Evolutionary conservation across 2,329 filamentous ascomycete species (phyloP), one percentile per base, ranked within the genome.

Genomic region (Elsinoe batatas): DNA sequence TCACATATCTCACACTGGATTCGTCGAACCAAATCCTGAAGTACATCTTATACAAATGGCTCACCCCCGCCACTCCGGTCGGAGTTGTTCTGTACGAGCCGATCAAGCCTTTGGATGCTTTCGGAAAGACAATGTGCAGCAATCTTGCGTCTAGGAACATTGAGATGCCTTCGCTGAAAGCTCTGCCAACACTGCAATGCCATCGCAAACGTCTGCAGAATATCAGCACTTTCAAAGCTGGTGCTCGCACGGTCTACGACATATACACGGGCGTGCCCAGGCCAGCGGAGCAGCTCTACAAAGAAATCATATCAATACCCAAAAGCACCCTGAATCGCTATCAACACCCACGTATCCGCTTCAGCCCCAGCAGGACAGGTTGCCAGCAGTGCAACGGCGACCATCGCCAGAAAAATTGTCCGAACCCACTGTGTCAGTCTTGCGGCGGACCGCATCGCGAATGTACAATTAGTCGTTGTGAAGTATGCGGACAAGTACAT

Each of bases 91-190:
- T 97, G 22, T 98, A 98, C 74, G 93, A 98, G 67, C 91, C 93
- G 0, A 86, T 95, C 57, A 79, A 82, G 2, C 88, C 91, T 0
- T 74, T 87, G 60, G 91, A 96, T 66, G 73, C 90, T 3, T 98
- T 98, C 64, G 93, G 93, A 3, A 81, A 81, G 61, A 91, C 90
- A 61, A 98, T 98, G 93, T 82, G 91, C 0, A 82, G 86, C 1
- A 98, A 98, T 65, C 80, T 98, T 0, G 86, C 86, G 0, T 79
- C 86, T 2, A 80, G 93, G 15, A 84, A 84, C 5, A 95, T 98
- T 53, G 78, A 81, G 20, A 84, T 98, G 73, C 90, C 91, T 35
- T 95, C 91, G 0, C 70, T 98, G 43, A 78, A 85, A 20, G 76
- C 75, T 37, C 96, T 91, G 69, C 81, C 79, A 20, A 79, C 83